phyloP scores from a whole-genome alignment of 257 asterid genomes.

The Solanum etuberosum region DNA sequence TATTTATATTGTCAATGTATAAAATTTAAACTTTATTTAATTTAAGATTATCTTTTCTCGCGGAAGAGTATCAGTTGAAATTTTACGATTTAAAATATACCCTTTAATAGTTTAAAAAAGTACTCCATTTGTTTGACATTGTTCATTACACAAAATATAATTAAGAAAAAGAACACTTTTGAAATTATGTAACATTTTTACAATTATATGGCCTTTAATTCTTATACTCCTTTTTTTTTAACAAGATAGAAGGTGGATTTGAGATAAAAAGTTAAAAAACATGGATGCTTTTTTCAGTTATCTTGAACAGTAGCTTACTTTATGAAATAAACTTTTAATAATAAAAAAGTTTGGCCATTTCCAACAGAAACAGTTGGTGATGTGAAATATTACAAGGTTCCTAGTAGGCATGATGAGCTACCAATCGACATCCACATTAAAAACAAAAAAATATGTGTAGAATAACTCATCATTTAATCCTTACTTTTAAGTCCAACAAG shows the following conservation, averaged over 20 bases:
- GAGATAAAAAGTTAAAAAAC: neutral
- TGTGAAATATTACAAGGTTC: slow-evolving; percentile 35
- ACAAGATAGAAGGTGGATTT: neutral
- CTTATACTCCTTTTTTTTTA: neutral
- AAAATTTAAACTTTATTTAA: neutral
- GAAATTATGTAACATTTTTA: neutral
- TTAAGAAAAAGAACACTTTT: neutral
- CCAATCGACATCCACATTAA: slow-evolving; percentile 6
- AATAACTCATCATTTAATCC: slow-evolving; percentile 6
- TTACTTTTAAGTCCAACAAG: neutral
- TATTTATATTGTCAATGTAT: neutral
- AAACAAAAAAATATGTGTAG: neutral
- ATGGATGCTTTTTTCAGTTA: neutral
- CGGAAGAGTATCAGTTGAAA: neutral
- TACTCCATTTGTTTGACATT: neutral
- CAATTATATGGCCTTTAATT: neutral
- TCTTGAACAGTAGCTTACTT: neutral
- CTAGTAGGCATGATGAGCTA: slow-evolving; percentile 33
- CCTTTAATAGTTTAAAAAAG: neutral
- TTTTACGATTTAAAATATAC: neutral
- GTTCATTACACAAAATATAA: neutral
- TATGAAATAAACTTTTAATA: neutral
- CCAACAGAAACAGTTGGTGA: slow-evolving; percentile 44
- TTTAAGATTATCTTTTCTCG: neutral
- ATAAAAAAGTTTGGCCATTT: slow-evolving; percentile 3